These are phyloP conservation scores for Pogostemon cablin DNA, from an alignment of 257 asterid species.

Conservation along the genomic window DNA sequence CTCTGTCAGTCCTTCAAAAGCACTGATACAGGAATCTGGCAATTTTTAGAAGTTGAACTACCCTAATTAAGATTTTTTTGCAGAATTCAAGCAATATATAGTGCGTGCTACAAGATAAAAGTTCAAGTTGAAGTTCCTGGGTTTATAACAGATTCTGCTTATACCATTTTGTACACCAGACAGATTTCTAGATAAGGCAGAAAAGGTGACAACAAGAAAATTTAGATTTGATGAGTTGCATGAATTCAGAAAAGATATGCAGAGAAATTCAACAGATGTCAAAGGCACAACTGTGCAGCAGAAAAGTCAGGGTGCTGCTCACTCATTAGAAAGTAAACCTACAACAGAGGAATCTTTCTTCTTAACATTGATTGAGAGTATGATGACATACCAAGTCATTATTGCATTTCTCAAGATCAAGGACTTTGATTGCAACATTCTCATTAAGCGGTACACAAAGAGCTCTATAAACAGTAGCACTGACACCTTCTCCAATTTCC, in stretches of 20 bases:
- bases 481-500: constrained; percentile 99
- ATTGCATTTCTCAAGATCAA: constrained; percentile 95
- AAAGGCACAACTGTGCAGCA: constrained; percentile 15
- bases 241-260: not conserved
- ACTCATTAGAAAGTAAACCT: not conserved
- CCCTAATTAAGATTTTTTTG: not conserved
- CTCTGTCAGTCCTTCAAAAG: not conserved
- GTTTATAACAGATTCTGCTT: constrained; percentile 14
- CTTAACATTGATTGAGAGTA: constrained; percentile 24
- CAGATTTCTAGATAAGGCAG: not conserved
- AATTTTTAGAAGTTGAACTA: constrained; percentile 5
- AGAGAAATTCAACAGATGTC: constrained; percentile 21
- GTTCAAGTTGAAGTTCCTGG: constrained; percentile 12
- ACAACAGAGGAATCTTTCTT: not conserved
- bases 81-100: constrained; percentile 8
- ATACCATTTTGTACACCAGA: not conserved
- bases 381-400: constrained; percentile 82
- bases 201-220: constrained; percentile 1
- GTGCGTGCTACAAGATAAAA: constrained; percentile 4
- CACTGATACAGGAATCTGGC: not conserved
- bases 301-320: constrained; percentile 2
- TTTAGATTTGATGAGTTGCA: not conserved
- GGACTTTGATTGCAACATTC: constrained; percentile 95
- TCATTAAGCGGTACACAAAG: constrained; percentile 78
- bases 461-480: constrained; percentile 92